Evolutionary conservation across 148 eudicot species (phyloP).

Genomic region (Mesembryanthemum crystallinum): DNA sequence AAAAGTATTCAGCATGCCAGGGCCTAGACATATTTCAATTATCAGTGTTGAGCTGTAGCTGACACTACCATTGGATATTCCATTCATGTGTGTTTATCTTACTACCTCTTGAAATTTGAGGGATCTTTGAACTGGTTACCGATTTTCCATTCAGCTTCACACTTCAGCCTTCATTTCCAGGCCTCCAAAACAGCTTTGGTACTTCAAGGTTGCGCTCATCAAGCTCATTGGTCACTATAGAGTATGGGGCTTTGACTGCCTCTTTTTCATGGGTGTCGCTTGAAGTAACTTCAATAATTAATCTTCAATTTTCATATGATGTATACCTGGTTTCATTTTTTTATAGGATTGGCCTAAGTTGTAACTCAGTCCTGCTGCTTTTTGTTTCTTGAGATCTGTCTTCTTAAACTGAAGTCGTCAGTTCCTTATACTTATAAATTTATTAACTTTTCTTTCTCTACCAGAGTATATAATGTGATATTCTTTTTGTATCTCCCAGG

Average conservation of each 20-base stretch:
- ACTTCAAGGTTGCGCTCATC: neutral
- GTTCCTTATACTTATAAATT: neutral
- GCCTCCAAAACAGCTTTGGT: neutral
- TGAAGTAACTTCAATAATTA: neutral
- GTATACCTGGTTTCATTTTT: neutral
- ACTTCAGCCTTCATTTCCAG: neutral
- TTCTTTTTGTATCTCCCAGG: constrained; percentile 42
- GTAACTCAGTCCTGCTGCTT: neutral
- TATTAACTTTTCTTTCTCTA: neutral
- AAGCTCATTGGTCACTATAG: neutral
- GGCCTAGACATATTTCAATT: neutral
- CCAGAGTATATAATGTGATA: constrained; percentile 6
- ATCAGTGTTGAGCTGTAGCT: neutral
- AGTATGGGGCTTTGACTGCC: neutral
- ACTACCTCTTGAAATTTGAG: neutral
- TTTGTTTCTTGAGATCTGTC: neutral
- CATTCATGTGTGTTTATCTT: neutral
- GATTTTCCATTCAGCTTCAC: neutral
- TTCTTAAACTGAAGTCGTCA: neutral
- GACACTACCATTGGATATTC: neutral
- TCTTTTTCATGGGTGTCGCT: neutral
- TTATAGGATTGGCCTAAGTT: neutral
- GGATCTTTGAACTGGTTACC: neutral
- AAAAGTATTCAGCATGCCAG: neutral
- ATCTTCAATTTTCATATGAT: neutral